Evolutionary conservation across 768 basidiomycete species (phyloP).

Genomic region (Lactarius indigo): DNA sequence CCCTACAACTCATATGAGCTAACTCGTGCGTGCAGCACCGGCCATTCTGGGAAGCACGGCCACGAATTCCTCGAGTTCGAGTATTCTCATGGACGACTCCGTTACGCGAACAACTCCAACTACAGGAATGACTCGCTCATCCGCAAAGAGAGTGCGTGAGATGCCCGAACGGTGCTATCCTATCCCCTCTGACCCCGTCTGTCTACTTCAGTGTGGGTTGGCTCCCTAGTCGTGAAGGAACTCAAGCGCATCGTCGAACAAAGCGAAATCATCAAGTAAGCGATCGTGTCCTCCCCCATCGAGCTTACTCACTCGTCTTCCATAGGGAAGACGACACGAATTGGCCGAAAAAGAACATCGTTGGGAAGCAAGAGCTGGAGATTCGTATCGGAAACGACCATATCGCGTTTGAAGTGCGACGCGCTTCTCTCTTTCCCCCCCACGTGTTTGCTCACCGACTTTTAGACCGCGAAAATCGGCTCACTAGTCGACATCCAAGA

Average conservation of each 20-base stretch:
- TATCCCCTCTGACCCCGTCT: not conserved
- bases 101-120: constrained; percentile 99
- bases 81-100: constrained; percentile 91
- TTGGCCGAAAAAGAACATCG: constrained; percentile 99
- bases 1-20: constrained; percentile 29
- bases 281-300: not conserved
- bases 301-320: not conserved
- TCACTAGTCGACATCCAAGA: constrained; percentile 95
- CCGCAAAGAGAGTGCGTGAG: constrained; percentile 90
- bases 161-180: not conserved
- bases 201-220: constrained; percentile 77
- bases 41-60: constrained; percentile 97
- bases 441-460: constrained; percentile 4
- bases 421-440: not conserved
- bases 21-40: constrained; percentile 48
- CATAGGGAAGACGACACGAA: constrained; percentile 94
- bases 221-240: constrained; percentile 89
- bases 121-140: constrained; percentile 97
- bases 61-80: constrained; percentile 99
- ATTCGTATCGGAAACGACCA: constrained; percentile 92
- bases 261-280: constrained; percentile 90
- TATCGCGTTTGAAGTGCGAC: constrained; percentile 88
- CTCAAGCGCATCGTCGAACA: constrained; percentile 90
- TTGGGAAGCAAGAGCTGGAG: constrained; percentile 97
- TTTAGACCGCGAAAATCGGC: constrained; percentile 97